A percentile compares a stretch with the other conserved stretches of the same genome.
Conservation (phyloP, 2,329 filamentous ascomycete genomes). For the Sporothrix variecibatus region DNA sequence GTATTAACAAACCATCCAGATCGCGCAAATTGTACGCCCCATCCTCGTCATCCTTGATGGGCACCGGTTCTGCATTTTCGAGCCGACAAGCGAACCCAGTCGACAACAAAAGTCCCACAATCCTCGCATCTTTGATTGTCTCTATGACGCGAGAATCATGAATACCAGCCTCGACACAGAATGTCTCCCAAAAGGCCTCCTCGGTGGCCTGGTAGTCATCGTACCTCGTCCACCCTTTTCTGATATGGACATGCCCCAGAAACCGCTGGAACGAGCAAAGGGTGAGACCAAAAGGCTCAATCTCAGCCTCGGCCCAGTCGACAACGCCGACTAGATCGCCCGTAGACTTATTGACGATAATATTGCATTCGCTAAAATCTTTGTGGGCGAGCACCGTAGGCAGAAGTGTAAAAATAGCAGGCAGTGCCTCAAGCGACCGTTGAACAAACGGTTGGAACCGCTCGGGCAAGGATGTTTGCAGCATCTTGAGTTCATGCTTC, state of each 20-base stretch:
- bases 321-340: slow-evolving; percentile 6
- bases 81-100: not conserved
- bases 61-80: not conserved
- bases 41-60: not conserved
- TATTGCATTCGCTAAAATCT: slow-evolving; percentile 18
- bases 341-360: slow-evolving; percentile 9
- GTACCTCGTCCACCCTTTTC: not conserved
- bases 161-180: not conserved
- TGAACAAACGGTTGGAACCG: not conserved
- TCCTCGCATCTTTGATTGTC: not conserved
- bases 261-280: slow-evolving; percentile 16
- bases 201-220: not conserved
- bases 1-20: not conserved
- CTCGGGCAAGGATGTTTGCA: not conserved
- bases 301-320: slow-evolving; percentile 22
- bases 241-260: not conserved
- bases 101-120: not conserved
- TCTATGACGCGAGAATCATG: not conserved
- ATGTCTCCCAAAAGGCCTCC: not conserved
- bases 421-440: not conserved
- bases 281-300: slow-evolving; percentile 17
- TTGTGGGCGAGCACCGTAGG: slow-evolving; percentile 15
- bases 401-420: not conserved
- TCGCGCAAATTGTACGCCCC: not conserved
- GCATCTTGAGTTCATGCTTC: not conserved